Evolutionary conservation across 179 eudicot species (phyloP).

Genomic region (Heliamphora pulchella): DNA sequence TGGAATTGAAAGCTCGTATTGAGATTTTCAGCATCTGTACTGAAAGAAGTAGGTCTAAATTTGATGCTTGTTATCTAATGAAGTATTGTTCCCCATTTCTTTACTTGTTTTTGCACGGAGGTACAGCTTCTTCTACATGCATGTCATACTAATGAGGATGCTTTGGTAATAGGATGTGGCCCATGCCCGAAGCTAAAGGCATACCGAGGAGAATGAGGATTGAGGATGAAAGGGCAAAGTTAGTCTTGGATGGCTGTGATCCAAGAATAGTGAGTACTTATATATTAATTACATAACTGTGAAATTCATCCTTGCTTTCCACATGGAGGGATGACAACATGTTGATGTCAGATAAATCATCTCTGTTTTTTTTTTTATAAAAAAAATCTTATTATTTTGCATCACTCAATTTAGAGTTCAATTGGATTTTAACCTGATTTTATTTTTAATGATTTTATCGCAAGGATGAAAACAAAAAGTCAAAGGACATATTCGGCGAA

Average conservation of each 20-base stretch:
- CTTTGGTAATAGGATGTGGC: constrained; percentile 36
- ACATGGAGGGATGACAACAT: not conserved
- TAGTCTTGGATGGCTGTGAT: constrained; percentile 32
- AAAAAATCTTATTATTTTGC: not conserved
- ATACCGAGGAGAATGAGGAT: constrained; percentile 35
- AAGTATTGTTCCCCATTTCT: constrained; percentile 1
- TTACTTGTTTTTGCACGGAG: constrained; percentile 6
- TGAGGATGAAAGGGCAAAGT: constrained; percentile 40
- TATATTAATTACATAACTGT: not conserved
- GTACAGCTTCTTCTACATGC: not conserved
- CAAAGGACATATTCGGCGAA: constrained; percentile 34
- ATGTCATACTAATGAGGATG: not conserved
- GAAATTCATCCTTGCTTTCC: not conserved
- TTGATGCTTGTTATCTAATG: not conserved
- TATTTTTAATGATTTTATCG: constrained; percentile 14
- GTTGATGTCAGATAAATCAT: not conserved
- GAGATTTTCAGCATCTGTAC: not conserved
- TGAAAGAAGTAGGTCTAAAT: not conserved
- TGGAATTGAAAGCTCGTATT: not conserved
- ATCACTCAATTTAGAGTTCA: not conserved
- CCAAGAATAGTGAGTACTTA: constrained; percentile 39
- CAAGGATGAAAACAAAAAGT: constrained; percentile 30
- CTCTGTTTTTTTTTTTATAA: not conserved
- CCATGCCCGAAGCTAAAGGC: constrained; percentile 49
- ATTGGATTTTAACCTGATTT: not conserved